Conservation (phyloP, 371 early-diverging fungal genomes). For the Coemansia sp. region DNA sequence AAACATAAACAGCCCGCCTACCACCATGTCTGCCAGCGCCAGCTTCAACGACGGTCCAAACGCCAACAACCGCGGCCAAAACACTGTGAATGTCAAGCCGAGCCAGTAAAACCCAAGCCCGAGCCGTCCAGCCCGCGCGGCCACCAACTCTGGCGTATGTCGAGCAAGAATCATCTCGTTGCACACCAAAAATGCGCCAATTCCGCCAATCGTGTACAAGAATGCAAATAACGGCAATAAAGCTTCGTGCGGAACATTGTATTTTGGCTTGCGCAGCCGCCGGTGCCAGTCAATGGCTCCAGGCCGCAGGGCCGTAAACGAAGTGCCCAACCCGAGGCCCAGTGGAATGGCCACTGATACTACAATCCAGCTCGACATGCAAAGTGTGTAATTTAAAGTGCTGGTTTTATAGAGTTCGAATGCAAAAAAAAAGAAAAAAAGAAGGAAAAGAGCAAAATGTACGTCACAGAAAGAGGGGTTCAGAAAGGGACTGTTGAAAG, state of each 20-base stretch:
- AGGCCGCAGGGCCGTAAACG: constrained; percentile 22
- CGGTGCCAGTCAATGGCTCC: constrained; percentile 29
- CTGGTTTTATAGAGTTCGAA: neutral
- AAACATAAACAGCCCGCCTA: constrained; percentile 26
- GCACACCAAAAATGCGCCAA: constrained; percentile 26
- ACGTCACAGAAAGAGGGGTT: neutral
- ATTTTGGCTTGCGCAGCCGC: constrained; percentile 36
- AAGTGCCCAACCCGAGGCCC: constrained; percentile 24
- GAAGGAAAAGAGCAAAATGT: neutral
- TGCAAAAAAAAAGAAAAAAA: constrained; percentile 5
- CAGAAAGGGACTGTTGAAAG: too few species aligned
- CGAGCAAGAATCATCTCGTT: constrained; percentile 33
- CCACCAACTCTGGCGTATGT: constrained; percentile 20
- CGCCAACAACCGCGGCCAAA: constrained; percentile 41
- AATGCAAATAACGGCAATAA: constrained; percentile 26
- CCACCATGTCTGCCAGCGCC: constrained; percentile 33
- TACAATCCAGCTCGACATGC: constrained; percentile 40
- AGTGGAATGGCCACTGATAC: constrained; percentile 36
- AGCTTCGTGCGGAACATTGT: constrained; percentile 27
- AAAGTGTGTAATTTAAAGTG: neutral
- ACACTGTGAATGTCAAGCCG: constrained; percentile 27
- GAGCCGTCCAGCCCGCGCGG: constrained; percentile 32
- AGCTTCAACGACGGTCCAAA: constrained; percentile 31
- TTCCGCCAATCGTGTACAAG: constrained; percentile 28
- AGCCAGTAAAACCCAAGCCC: constrained; percentile 48